A percentile compares a stretch with the other conserved stretches of the same genome.
Conservation (phyloP, 805 yeast species). For the Yamadazyma scolyti region DNA sequence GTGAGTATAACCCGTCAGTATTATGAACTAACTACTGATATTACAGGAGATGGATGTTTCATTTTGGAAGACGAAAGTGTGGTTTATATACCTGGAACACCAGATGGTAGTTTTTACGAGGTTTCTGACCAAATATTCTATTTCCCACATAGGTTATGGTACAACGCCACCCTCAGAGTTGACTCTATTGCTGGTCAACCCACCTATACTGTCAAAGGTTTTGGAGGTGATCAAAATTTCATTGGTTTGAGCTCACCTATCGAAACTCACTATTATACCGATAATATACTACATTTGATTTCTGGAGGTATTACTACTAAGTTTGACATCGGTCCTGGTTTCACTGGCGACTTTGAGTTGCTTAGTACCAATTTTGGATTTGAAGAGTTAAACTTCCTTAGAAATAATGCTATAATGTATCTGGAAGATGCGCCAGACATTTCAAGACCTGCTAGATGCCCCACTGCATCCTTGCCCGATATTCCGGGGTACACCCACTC, state of each 20-base stretch:
- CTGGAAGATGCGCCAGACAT: slow-evolving; percentile 11
- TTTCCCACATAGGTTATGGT: slow-evolving; percentile 12
- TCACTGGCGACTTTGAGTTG: slow-evolving; percentile 8
- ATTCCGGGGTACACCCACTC: too few relatives aligned
- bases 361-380: slow-evolving; percentile 9
- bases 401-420: slow-evolving; percentile 11
- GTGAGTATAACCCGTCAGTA: slow-evolving; percentile 21
- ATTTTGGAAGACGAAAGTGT: slow-evolving; percentile 15
- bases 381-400: slow-evolving; percentile 8
- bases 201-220: slow-evolving; percentile 21
- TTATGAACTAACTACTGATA: slow-evolving; percentile 17
- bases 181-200: slow-evolving; percentile 11
- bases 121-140: slow-evolving; percentile 15
- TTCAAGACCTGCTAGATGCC: slow-evolving; percentile 8
- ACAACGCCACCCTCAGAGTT: slow-evolving; percentile 14
- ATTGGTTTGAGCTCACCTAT: slow-evolving; percentile 13
- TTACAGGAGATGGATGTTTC: slow-evolving; percentile 24
- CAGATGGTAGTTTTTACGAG: slow-evolving; percentile 5
- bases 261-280: slow-evolving; percentile 8
- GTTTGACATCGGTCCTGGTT: slow-evolving; percentile 18
- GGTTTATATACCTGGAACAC: slow-evolving; percentile 10
- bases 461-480: too few relatives aligned
- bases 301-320: slow-evolving; percentile 5
- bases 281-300: slow-evolving; percentile 14
- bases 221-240: slow-evolving; percentile 23